Conservation (phyloP, 306 rosid genomes). For the Urtica urens region DNA sequence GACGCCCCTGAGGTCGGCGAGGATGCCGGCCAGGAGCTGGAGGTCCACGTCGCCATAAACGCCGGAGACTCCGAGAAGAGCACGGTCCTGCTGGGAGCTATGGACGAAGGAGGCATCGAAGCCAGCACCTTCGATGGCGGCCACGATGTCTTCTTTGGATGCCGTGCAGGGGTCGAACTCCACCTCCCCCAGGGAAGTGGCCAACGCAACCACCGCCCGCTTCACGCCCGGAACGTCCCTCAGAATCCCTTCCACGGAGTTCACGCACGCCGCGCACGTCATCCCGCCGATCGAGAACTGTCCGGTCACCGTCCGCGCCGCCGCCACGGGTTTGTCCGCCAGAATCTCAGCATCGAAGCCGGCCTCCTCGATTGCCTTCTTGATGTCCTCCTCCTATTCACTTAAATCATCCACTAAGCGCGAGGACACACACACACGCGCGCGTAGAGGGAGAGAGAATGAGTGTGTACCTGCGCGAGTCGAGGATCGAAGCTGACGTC, state of each 20-base stretch:
- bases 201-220: constrained; percentile 86
- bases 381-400: constrained; percentile 80
- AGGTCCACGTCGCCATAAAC: constrained; percentile 41
- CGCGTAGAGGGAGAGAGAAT: no score
- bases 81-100: constrained; percentile 79
- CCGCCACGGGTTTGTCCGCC: constrained; percentile 50
- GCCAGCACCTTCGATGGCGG: constrained; percentile 91
- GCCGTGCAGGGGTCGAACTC: constrained; percentile 64
- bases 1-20: constrained; percentile 61
- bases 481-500: constrained; percentile 67
- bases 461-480: background rate
- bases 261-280: constrained; percentile 99
- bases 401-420: constrained; percentile 16
- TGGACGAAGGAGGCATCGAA: constrained; percentile 74
- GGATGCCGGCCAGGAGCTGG: constrained; percentile 52
- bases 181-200: constrained; percentile 87
- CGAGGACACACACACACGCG: background rate
- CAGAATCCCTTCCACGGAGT: constrained; percentile 84
- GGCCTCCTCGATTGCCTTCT: constrained; percentile 88
- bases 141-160: constrained; percentile 74
- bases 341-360: constrained; percentile 93
- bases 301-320: constrained; percentile 56
- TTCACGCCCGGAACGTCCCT: constrained; percentile 71
- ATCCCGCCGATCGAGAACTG: constrained; percentile 92
- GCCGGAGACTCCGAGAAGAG: constrained; percentile 60